These are phyloP conservation scores for Clausena lansium DNA, from an alignment of 345 rosid species.

Conservation along the genomic window DNA sequence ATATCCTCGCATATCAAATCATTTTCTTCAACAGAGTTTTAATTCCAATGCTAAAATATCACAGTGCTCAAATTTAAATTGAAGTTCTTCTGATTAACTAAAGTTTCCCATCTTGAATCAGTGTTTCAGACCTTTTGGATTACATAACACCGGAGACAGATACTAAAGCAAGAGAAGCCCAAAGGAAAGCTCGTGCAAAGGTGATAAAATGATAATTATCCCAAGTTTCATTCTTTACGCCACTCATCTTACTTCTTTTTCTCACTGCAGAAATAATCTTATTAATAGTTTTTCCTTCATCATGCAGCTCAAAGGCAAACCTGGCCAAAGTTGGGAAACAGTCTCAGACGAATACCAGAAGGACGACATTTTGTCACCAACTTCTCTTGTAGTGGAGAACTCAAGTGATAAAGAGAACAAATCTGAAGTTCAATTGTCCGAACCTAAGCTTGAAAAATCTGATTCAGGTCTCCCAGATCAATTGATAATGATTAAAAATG, in stretches of 20 bases:
- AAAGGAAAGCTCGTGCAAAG: slow-evolving; percentile 92
- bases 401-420: slow-evolving; percentile 82
- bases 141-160: slow-evolving; percentile 90
- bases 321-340: slow-evolving; percentile 65
- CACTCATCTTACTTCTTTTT: background rate
- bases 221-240: slow-evolving; percentile 4
- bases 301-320: slow-evolving; percentile 69
- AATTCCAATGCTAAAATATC: background rate
- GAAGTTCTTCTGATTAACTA: background rate
- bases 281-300: slow-evolving; percentile 14
- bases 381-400: slow-evolving; percentile 45
- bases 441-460: slow-evolving; percentile 45
- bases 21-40: background rate
- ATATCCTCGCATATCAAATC: background rate
- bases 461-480: slow-evolving; percentile 49
- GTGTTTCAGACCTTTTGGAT: slow-evolving; percentile 98
- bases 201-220: slow-evolving; percentile 34
- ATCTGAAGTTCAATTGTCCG: slow-evolving; percentile 50
- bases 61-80: background rate
- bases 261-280: slow-evolving; percentile 8
- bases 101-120: slow-evolving; percentile 33
- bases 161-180: slow-evolving; percentile 85
- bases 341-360: slow-evolving; percentile 58
- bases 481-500: slow-evolving; percentile 25
- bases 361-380: slow-evolving; percentile 51